Conservation (phyloP, 2,329 filamentous ascomycete species). For the Xylariaceae sp. region DNA sequence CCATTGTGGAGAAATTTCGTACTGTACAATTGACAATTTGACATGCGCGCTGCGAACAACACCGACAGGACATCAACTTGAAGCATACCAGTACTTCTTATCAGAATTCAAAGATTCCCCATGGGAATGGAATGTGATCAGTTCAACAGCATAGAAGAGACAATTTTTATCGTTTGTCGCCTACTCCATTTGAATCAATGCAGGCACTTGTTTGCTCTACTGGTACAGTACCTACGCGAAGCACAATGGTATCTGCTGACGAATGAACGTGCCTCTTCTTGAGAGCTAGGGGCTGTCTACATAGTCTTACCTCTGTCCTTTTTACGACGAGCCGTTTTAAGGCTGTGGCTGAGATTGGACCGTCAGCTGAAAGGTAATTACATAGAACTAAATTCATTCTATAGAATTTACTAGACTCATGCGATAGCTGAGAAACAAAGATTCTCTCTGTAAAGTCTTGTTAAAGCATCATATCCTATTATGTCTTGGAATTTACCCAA, state of each 20-base stretch:
- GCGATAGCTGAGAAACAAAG: background rate
- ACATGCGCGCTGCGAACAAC: too few species aligned
- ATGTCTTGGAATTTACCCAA: too few species aligned
- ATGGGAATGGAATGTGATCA: too few species aligned
- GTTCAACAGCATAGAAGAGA: background rate
- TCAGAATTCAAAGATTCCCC: too few species aligned
- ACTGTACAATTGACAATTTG: too few species aligned
- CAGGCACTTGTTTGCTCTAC: background rate
- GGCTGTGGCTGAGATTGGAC: constrained; percentile 10
- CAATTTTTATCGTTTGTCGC: background rate
- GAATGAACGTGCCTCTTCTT: constrained; percentile 12
- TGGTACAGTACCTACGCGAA: constrained; percentile 9
- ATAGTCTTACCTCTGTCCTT: background rate
- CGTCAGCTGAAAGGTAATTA: constrained; percentile 2
- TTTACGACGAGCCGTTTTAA: background rate
- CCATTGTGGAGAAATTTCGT: background rate
- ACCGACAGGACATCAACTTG: background rate
- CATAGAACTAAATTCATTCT: background rate
- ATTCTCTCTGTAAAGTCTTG: background rate
- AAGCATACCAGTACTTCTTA: too few species aligned
- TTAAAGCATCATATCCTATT: too few species aligned
- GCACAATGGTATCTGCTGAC: constrained; percentile 11
- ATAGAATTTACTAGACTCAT: background rate
- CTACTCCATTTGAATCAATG: background rate
- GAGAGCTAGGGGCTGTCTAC: background rate